These are phyloP conservation scores for Elongisporangium undulatum DNA, from an alignment of 352 stramenopile species.

Conservation along the genomic window DNA sequence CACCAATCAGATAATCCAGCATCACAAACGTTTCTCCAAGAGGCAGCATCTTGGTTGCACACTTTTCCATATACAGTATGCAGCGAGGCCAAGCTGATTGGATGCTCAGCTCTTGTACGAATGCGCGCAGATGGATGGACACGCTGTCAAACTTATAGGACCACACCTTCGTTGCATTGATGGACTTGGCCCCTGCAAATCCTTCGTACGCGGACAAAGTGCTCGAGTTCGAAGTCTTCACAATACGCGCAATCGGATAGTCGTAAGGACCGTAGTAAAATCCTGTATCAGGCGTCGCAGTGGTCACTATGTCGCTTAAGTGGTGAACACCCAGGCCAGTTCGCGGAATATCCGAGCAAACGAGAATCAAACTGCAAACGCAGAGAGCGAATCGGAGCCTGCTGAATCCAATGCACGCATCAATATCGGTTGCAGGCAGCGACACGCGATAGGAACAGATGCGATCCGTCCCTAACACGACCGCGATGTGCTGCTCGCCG, in stretches of 20 bases:
- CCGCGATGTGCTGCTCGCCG: not conserved
- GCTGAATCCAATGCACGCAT: slow-evolving; percentile 1
- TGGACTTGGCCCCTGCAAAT: slow-evolving; percentile 9
- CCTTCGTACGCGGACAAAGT: slow-evolving; percentile 7
- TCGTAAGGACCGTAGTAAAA: slow-evolving; percentile 28
- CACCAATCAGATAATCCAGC: slow-evolving; percentile 24
- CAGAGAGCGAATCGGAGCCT: slow-evolving; percentile 4
- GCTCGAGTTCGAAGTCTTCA: slow-evolving; percentile 1
- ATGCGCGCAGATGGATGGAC: slow-evolving; percentile 22
- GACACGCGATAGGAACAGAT: not conserved
- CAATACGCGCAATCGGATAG: slow-evolving; percentile 32
- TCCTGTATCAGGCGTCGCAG: slow-evolving; percentile 3
- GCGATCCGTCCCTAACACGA: not conserved
- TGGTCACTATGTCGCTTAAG: slow-evolving; percentile 9
- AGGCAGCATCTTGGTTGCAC: slow-evolving; percentile 6
- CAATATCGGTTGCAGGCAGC: slow-evolving; percentile 2
- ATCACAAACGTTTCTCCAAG: slow-evolving; percentile 25
- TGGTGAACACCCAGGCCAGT: slow-evolving; percentile 18
- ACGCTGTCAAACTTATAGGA: slow-evolving; percentile 34
- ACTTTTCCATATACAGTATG: slow-evolving; percentile 18
- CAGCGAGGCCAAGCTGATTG: slow-evolving; percentile 19
- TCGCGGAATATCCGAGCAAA: slow-evolving; percentile 29
- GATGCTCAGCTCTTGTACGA: slow-evolving; percentile 18
- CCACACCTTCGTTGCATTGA: slow-evolving; percentile 19
- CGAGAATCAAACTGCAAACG: slow-evolving; percentile 2